These are phyloP conservation scores for Dendrobium chrysotoxum DNA, from an alignment of 106 monocot genomes.

Conservation along the genomic window DNA sequence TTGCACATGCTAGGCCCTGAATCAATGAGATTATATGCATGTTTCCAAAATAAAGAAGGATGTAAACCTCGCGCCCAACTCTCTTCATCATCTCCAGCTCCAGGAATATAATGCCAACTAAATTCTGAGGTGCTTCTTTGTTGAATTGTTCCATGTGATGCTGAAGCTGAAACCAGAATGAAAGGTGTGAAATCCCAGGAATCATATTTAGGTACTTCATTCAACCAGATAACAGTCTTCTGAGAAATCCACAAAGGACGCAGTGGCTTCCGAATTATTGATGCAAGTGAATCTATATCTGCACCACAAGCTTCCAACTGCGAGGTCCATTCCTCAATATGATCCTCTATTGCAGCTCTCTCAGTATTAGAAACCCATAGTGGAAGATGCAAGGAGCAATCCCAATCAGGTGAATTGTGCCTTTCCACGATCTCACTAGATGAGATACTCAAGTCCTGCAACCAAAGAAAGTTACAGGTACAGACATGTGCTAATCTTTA, in stretches of 20 bases:
- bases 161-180: conserved; percentile 81
- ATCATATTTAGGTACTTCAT: conserved; percentile 74
- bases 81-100: conserved; percentile 97
- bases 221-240: conserved; percentile 80
- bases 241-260: conserved; percentile 95
- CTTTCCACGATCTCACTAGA: conserved; percentile 2
- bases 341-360: conserved; percentile 53
- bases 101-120: conserved; percentile 95
- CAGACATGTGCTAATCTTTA: neutral
- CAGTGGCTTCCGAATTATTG: conserved; percentile 59
- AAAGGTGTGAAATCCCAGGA: conserved; percentile 89
- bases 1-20: conserved; percentile 76
- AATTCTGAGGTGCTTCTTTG: conserved; percentile 56
- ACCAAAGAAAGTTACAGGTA: neutral
- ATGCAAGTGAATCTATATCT: conserved; percentile 58
- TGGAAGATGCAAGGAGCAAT: conserved; percentile 84
- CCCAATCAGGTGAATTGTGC: conserved; percentile 32
- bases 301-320: conserved; percentile 71
- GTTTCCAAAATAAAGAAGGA: conserved; percentile 77
- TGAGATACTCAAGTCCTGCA: conserved; percentile 14
- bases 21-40: conserved; percentile 64
- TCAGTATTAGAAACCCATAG: conserved; percentile 71
- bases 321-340: conserved; percentile 55
- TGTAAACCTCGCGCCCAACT: conserved; percentile 88
- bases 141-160: conserved; percentile 34